phyloP scores from a whole-genome alignment of 306 rosid genomes.

The peach (Prunus persica) region Prunus_persica_NCBIv2 NC_034009.1:3367001-3367500 shows the following conservation, averaged over 20 bases:
- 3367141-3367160: neutral
- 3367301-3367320: constrained; percentile 45
- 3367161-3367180: neutral
- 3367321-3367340: neutral
- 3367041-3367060: neutral
- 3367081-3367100: neutral
- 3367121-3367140: neutral
- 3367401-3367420: neutral
- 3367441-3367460: constrained; percentile 40
- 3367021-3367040: neutral
- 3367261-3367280: constrained; percentile 17
- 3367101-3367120: constrained; percentile 10
- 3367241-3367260: constrained; percentile 1
- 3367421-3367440: neutral
- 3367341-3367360: constrained; percentile 17
- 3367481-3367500: constrained; percentile 20
- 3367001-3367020: neutral
- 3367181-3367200: neutral
- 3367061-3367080: neutral
- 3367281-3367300: constrained; percentile 15
- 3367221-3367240: neutral
- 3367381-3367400: neutral
- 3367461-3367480: constrained; percentile 19
- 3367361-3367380: constrained; percentile 21
- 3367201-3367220: neutral